Evolutionary conservation across 2,329 filamentous ascomycete species (phyloP).

Genomic region (Diaporthe aspalathi): DNA sequence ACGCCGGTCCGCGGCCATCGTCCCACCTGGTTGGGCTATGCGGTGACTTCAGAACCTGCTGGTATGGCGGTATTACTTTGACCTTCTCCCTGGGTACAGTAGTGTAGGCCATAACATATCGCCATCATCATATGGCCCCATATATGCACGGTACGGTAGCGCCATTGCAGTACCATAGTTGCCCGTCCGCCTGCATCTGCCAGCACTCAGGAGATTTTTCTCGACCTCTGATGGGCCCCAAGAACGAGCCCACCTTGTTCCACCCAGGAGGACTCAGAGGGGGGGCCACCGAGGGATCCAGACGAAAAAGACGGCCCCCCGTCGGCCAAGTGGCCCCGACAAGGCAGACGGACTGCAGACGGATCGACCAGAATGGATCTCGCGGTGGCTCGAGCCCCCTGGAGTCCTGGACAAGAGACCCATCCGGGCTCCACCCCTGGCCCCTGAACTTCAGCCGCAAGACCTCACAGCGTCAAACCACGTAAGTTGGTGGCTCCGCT

Average conservation of each 20-base stretch:
- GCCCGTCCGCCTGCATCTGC: conserved; percentile 22
- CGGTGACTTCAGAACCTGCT: neutral
- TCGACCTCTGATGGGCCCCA: conserved; percentile 14
- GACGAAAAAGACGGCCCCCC: neutral
- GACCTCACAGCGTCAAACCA: conserved; percentile 32
- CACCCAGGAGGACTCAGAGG: too few species aligned
- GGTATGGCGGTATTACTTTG: too few species aligned
- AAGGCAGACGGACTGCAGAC: neutral
- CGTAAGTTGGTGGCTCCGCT: conserved; percentile 26
- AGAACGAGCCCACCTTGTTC: too few species aligned
- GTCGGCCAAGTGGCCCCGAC: conserved; percentile 31
- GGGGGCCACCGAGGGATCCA: neutral
- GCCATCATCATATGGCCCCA: conserved; percentile 19
- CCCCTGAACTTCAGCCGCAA: conserved; percentile 38
- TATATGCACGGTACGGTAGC: conserved; percentile 23
- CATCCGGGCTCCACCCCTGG: conserved; percentile 28
- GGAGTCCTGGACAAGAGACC: conserved; percentile 32
- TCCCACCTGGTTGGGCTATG: neutral
- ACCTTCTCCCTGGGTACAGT: too few species aligned
- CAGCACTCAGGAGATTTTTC: conserved; percentile 29
- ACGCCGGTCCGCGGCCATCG: neutral
- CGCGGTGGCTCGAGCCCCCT: conserved; percentile 34
- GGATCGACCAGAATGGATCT: conserved; percentile 32
- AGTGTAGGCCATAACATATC: neutral
- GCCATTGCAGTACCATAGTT: conserved; percentile 22